Evolutionary conservation across 148 eudicot species (phyloP), one percentile per base, ranked within the genome.

Genomic region (Dysphania ambrosioides): DNA sequence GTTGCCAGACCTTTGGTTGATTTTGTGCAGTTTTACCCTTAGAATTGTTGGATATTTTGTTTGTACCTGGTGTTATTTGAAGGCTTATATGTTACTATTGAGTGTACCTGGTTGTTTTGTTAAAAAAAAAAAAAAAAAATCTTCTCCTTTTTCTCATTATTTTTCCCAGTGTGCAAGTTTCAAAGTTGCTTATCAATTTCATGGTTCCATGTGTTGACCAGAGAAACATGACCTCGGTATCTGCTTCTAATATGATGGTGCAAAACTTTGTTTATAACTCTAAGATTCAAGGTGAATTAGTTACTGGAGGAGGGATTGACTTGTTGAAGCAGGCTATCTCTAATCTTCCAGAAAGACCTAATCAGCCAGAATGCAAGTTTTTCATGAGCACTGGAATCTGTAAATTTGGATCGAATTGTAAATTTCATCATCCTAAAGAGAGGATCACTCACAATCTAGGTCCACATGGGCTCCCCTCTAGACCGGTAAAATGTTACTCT

Each of bases 361-460:
- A 85, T 64, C 86, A 85, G 74, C 94, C 94, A 55, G 92, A 87
- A 74, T 90, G 94, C 79, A 88, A 88, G 12, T 80, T 86, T 78
- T 92, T 85, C 78, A 87, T 88, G 89, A 87, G 80, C 80, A 86
- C 84, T 15, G 95, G 97, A 8, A 77, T 64, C 75, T 92, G 97
- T 83, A 88, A 84, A 83, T 92, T 82, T 73, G 97, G 94, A 62
- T 74, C 85, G 70, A 86, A 85, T 59, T 92, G 97, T 88, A 89
- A 88, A 80, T 91, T 78, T 64, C 83, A 89, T 68, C 97, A 91
- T 79, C 97, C 97, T 32, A 84, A 83, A 67, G 93, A 85, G 55
- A 83, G 82, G 85, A 58, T 79, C 35, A 71, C 82, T 57, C 82
- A 63, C 81, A 74, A 66, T 58, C 62, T 89, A 40, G 89, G 92